Percentiles rank a stretch among this genome's conserved stretches.
Evolutionary conservation across 2,329 filamentous ascomycete species (phyloP).

Genomic region (Penicillium crustosum): DNA sequence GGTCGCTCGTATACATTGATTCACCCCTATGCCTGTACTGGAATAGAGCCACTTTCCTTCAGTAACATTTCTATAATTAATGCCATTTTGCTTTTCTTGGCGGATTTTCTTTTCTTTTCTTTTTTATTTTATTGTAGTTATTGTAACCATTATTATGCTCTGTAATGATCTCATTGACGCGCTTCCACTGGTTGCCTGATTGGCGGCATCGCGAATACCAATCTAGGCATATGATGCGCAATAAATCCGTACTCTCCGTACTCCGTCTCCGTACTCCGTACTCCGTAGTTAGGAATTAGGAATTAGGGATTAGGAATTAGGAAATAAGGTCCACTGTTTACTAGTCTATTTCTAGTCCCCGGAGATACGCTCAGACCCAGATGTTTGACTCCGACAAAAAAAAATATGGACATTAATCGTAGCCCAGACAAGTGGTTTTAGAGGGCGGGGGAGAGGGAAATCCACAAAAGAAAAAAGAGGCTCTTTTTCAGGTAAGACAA

Average conservation of each 20-base stretch:
- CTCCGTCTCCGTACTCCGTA: not conserved
- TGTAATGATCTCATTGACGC: not conserved
- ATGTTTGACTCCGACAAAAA: not conserved
- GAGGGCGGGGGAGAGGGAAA: not conserved
- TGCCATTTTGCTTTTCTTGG: not conserved
- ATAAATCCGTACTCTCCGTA: not conserved
- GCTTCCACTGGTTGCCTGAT: conserved; percentile 8
- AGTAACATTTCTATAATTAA: not conserved
- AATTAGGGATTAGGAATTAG: too few relatives aligned
- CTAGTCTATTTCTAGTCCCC: not conserved
- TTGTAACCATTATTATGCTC: not conserved
- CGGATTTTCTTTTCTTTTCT: not conserved
- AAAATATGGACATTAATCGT: not conserved
- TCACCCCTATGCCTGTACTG: conserved; percentile 3
- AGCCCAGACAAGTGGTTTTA: not conserved
- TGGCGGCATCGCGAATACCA: conserved; percentile 10
- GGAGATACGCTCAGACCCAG: not conserved
- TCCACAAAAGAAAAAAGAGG: conserved; percentile 1
- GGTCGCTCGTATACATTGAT: conserved; percentile 5
- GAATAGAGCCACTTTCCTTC: not conserved
- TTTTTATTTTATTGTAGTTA: not conserved
- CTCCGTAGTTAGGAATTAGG: not conserved
- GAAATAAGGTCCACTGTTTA: not conserved
- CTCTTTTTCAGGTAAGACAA: conserved; percentile 9
- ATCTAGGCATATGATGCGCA: conserved; percentile 13